phyloP scores from a whole-genome alignment of 768 basidiomycete genomes.

The Sarcomyxa edulis region DNA sequence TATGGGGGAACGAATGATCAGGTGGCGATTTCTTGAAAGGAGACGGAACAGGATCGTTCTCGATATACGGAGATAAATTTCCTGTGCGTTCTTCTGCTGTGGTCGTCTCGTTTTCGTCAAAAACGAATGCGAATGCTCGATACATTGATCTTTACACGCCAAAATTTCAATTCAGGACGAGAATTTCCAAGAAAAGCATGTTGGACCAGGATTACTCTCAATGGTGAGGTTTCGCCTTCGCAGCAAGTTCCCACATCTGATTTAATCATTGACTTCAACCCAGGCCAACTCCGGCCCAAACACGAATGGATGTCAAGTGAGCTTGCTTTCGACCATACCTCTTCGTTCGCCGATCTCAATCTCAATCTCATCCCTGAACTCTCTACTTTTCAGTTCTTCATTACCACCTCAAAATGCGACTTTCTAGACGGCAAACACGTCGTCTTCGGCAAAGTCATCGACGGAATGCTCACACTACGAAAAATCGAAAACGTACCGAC shows the following conservation, averaged over 20 bases:
- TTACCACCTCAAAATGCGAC: slow-evolving; percentile 91
- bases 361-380: slow-evolving; percentile 91
- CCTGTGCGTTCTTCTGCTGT: slow-evolving; percentile 45
- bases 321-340: slow-evolving; percentile 8
- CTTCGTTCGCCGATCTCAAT: slow-evolving; percentile 75
- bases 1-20: too few relatives aligned
- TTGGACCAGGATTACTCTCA: slow-evolving; percentile 78
- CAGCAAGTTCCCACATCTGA: slow-evolving; percentile 3
- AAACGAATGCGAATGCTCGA: too few relatives aligned
- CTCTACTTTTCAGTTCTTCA: slow-evolving; percentile 84
- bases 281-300: slow-evolving; percentile 94
- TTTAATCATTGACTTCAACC: background rate
- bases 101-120: too few relatives aligned
- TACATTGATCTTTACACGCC: background rate
- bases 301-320: slow-evolving; percentile 88
- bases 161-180: slow-evolving; percentile 59
- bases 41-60: slow-evolving; percentile 94
- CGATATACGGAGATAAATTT: slow-evolving; percentile 95
- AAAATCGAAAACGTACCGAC: slow-evolving; percentile 97
- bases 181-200: slow-evolving; percentile 90
- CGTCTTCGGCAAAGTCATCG: slow-evolving; percentile 86
- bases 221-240: slow-evolving; percentile 54
- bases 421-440: slow-evolving; percentile 96
- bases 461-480: slow-evolving; percentile 91
- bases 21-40: slow-evolving; percentile 93